These are phyloP conservation scores for Leccinum griseonigrum DNA, from an alignment of 1,284 basidiomycete species.

Conservation along the genomic window DNA sequence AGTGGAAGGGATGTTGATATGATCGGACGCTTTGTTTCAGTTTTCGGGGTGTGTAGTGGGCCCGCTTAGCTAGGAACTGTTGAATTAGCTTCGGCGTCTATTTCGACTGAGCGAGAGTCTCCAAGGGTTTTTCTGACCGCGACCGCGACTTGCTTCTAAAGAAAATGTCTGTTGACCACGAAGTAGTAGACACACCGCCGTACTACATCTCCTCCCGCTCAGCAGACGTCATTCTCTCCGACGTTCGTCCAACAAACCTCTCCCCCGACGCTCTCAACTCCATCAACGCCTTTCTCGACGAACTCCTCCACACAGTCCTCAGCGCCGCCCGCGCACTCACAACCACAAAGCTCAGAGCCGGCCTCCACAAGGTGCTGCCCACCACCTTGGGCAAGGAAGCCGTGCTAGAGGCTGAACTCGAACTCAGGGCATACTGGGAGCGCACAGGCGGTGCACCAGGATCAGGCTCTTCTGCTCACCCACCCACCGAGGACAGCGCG, in stretches of 20 bases:
- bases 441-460: slow-evolving; percentile 48
- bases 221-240: slow-evolving; percentile 87
- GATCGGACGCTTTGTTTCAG: slow-evolving; percentile 5
- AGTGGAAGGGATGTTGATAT: slow-evolving; percentile 27
- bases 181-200: slow-evolving; percentile 40
- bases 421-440: slow-evolving; percentile 83
- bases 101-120: neutral
- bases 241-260: slow-evolving; percentile 86
- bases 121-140: slow-evolving; percentile 4
- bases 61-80: slow-evolving; percentile 18
- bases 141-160: neutral
- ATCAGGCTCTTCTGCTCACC: slow-evolving; percentile 30
- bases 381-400: slow-evolving; percentile 85
- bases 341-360: slow-evolving; percentile 72
- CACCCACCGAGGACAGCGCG: slow-evolving; percentile 45
- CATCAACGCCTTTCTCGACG: slow-evolving; percentile 87
- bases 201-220: slow-evolving; percentile 76
- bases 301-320: slow-evolving; percentile 77
- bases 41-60: slow-evolving; percentile 9
- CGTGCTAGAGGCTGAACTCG: slow-evolving; percentile 88
- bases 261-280: slow-evolving; percentile 68
- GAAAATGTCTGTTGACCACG: slow-evolving; percentile 20
- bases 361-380: slow-evolving; percentile 71
- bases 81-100: slow-evolving; percentile 1
- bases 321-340: slow-evolving; percentile 69